A percentile compares a stretch with the other conserved stretches of the same genome.
phyloP scores from a whole-genome alignment of 306 rosid genomes.

The Cucurbita pepo region DNA sequence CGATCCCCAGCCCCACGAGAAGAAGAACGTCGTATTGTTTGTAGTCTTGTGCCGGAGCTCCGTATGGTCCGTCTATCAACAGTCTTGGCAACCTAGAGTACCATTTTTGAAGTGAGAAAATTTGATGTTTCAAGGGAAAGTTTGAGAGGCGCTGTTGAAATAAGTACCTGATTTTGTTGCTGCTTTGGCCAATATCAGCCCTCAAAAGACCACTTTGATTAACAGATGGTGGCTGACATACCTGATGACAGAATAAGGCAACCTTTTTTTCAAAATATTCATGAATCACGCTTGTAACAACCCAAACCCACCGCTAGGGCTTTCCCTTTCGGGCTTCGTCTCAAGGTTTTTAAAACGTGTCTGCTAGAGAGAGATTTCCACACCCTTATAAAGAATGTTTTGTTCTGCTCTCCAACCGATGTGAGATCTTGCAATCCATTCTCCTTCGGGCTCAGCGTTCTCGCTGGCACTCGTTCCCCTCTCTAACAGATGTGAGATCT shows the following conservation, averaged over 20 bases:
- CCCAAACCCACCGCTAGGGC: no score
- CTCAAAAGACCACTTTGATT: slow-evolving; percentile 68
- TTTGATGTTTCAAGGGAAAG: not conserved
- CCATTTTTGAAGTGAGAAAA: not conserved
- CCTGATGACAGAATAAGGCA: slow-evolving; percentile 16
- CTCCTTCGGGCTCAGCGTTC: no score
- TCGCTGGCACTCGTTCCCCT: no score
- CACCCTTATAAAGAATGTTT: no score
- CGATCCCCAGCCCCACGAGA: slow-evolving; percentile 74
- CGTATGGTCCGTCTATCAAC: slow-evolving; percentile 68
- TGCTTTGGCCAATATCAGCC: slow-evolving; percentile 44
- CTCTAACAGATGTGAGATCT: no score
- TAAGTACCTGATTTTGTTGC: slow-evolving; percentile 37
- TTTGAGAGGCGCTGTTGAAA: not conserved
- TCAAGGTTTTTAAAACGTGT: no score
- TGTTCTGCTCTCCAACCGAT: no score
- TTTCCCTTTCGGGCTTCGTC: no score
- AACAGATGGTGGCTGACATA: slow-evolving; percentile 55
- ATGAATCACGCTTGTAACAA: not conserved
- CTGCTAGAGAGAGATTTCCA: no score
- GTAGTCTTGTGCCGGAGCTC: slow-evolving; percentile 94
- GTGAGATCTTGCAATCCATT: no score
- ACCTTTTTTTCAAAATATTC: not conserved
- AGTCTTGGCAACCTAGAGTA: slow-evolving; percentile 50
- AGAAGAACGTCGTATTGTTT: slow-evolving; percentile 70